Conservation (phyloP, 352 stramenopile genomes). For the Globisporangium iwayamae region DNA sequence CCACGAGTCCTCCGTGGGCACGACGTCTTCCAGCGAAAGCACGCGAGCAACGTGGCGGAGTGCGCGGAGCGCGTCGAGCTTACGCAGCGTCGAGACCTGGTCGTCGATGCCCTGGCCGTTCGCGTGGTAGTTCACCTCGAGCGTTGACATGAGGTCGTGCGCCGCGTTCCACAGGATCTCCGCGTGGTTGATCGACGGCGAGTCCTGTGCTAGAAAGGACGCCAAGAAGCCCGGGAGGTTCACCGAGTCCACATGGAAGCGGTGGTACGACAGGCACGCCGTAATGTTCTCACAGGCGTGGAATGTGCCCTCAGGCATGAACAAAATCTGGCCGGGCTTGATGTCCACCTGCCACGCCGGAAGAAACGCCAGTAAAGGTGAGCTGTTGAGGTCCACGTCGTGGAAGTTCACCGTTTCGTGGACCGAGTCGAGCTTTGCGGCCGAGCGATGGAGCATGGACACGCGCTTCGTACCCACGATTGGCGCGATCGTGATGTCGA, state of each 20-base stretch:
- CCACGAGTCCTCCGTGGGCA: constrained; percentile 73
- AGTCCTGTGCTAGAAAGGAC: constrained; percentile 89
- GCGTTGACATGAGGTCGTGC: constrained; percentile 83
- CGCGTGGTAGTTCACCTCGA: constrained; percentile 76
- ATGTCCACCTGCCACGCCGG: constrained; percentile 86
- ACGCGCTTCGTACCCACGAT: constrained; percentile 85
- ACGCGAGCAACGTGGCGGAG: constrained; percentile 62
- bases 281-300: constrained; percentile 92
- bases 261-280: constrained; percentile 92
- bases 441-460: constrained; percentile 67
- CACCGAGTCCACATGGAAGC: constrained; percentile 92
- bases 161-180: constrained; percentile 93
- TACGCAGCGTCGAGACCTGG: constrained; percentile 43
- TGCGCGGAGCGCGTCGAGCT: constrained; percentile 59
- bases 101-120: constrained; percentile 42
- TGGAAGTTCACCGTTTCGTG: constrained; percentile 81
- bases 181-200: constrained; percentile 86
- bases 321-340: constrained; percentile 90
- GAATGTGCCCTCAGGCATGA: constrained; percentile 92
- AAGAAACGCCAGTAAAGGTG: constrained; percentile 86
- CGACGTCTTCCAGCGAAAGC: constrained; percentile 59
- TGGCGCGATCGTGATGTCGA: constrained; percentile 93
- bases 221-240: constrained; percentile 89
- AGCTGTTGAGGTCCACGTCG: constrained; percentile 79
- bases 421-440: constrained; percentile 83